Base-by-base conservation (phyloP, 768 basidiomycete genomes). In the Dioszegia hungarica region DNA sequence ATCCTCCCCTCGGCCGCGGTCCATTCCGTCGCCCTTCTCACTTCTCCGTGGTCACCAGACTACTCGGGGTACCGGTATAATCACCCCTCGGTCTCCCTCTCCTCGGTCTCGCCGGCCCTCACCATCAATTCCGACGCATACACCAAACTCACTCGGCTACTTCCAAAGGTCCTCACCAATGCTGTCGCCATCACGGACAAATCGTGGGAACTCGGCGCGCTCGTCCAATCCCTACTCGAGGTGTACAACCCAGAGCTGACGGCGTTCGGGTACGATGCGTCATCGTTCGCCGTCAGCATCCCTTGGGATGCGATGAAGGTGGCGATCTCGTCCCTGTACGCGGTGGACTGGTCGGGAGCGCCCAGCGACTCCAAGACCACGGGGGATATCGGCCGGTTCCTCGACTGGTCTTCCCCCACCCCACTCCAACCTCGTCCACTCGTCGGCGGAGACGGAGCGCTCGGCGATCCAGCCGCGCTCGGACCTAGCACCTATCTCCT, bases 141-240 rank as follows among this genome's bases (percentile, higher is more conserved):
- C 28, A 27, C 31, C 44, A 27, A 38, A 31, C 50, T 61, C 3
- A 56, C 60, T 24, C 19, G 46, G 15, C 49, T 52, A 6, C 41
- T 59, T 17, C 57, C 57, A 12, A 25, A 31, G 25, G 29, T 63
- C 45, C 25, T 63, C 43, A 47, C 36, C 22, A 59, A 54, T 24
- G 59, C 53, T 19, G 34, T 56, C 2, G 17, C 40, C 12, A 63
- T 56, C 41, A 36, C 62, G 17, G 36, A 46, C n/a, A 58, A 63
- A 28, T 63, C 62, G 9, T 63, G 62, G 62, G 62, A 63, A 37
- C 25, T 56, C 20, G 62, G 62, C 12, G 39, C 58, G 1, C 37
- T 56, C 28, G 38, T 47, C 17, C 44, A 63, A 36, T 17, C 58
- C 8, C 24, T 59, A 5, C 38, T 63, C 5, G 54, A 59, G 40